Base-by-base conservation (phyloP, 1,284 basidiomycete species). In the Cerioporus squamosus region DNA sequence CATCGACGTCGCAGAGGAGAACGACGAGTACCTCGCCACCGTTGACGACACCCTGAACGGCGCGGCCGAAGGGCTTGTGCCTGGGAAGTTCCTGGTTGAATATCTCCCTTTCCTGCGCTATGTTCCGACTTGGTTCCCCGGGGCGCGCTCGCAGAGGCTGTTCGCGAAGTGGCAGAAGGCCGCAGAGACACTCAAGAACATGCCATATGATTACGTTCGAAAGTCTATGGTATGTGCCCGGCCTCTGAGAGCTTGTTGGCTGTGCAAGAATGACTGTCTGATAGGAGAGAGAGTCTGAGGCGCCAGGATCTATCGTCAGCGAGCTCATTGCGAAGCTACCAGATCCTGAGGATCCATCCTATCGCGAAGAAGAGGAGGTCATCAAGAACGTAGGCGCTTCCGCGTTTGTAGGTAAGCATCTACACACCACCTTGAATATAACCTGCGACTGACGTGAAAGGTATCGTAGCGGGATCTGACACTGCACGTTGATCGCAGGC, bases 1-100 rank as follows among this genome's bases (percentile, higher is more conserved):
- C 31, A 52, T 51, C 20, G 31, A 51, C 20, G 69, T 73, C 61
- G 51, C 39, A 9, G 24, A 23, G 10, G 38, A 26, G 14, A 53
- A 59, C 3, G 39, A 54, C 5, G 58, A 64, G 31, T 48, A 53
- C 43, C 67, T 69, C 63, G 62, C 62, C 53, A 53, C 57, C 31
- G 14, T 52, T 51, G 44, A 40, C 57, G 56, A 59, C 10, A 33
- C 51, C 10, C 54, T 53, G 7, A 33, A 65, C 20, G 45, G 43
- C 10, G 40, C 26, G n/a, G 23, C 48, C 39, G 36, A 43, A 18
- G 50, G 22, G 22, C 4, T 18, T 23, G 9, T 24, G 7, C 44
- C 48, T 9, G 48, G 46, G 5, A 22, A 44, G 7, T 59, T 36
- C n/a, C 24, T 48, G 0, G 44, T 62, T 9, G 49, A 62, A 26